Percentiles rank a stretch among this genome's conserved stretches.
These are phyloP conservation scores for Rhodotorula babjevae DNA, from an alignment of 768 basidiomycete species.

Conservation along the genomic window DNA sequence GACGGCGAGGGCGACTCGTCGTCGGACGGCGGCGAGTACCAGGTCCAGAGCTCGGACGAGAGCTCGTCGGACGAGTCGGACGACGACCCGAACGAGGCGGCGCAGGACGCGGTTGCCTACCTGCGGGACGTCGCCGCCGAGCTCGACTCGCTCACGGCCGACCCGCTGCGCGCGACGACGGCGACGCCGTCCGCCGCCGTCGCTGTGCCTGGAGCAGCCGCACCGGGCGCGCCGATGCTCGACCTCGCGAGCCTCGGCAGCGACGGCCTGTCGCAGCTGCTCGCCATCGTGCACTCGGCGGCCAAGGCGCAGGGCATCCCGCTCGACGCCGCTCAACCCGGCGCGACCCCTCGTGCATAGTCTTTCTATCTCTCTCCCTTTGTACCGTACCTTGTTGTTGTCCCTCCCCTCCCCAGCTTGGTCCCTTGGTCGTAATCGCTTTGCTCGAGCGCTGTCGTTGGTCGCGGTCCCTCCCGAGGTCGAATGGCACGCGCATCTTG, in stretches of 20 bases:
- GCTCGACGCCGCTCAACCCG: neutral
- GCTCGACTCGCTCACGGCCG: neutral
- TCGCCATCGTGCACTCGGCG: slow-evolving; percentile 2
- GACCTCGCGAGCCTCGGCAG: neutral
- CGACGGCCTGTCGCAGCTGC: neutral
- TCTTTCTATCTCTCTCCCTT: neutral
- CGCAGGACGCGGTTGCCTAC: neutral
- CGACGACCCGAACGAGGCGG: neutral
- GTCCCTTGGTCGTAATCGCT: neutral
- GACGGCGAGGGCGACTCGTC: neutral
- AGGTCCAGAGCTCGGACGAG: slow-evolving; percentile 10
- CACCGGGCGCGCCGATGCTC: neutral
- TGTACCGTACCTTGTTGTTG: neutral
- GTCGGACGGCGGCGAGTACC: slow-evolving; percentile 14
- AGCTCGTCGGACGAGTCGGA: neutral
- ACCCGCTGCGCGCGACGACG: too few species aligned
- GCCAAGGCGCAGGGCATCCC: slow-evolving; percentile 13
- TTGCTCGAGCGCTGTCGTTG: too few species aligned
- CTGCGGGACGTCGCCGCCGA: slow-evolving; percentile 4
- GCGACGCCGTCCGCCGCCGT: neutral
- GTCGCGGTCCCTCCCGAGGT: too few species aligned
- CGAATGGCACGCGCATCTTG: too few species aligned
- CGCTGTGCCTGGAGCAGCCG: too few species aligned
- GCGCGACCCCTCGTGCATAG: neutral
- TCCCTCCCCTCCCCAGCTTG: neutral